Percentiles rank a stretch among this genome's conserved stretches.
Conservation (phyloP, 306 rosid genomes). For the Cicer arietinum region DNA sequence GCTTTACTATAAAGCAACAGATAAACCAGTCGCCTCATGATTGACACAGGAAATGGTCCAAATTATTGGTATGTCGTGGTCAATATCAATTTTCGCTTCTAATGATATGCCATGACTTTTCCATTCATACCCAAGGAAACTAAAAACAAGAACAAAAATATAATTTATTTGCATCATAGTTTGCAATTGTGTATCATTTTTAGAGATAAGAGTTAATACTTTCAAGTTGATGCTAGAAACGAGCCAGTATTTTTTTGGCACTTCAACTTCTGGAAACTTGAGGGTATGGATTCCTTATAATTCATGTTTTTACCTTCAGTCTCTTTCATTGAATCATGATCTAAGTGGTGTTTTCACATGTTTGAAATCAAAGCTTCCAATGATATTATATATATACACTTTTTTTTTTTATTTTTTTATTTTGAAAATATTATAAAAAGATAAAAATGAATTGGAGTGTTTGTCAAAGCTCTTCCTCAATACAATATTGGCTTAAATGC, state of each 20-base stretch:
- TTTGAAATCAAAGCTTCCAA: conserved; percentile 2
- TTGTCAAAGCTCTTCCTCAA: too few species aligned
- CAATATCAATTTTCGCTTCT: conserved; percentile 36
- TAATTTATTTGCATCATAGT: conserved; percentile 32
- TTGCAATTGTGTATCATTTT: conserved; percentile 46
- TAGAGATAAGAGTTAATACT: conserved; percentile 40
- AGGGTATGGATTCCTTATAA: conserved; percentile 46
- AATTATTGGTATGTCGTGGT: conserved; percentile 48
- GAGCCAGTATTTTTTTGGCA: conserved; percentile 75
- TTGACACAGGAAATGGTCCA: conserved; percentile 37
- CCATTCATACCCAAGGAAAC: conserved; percentile 43
- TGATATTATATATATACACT: too few species aligned
- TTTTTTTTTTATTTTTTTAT: too few species aligned
- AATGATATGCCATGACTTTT: conserved; percentile 50
- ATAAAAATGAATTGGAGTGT: too few species aligned
- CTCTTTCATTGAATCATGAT: neutral
- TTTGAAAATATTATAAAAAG: too few species aligned
- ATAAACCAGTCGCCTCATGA: conserved; percentile 65
- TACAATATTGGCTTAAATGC: too few species aligned
- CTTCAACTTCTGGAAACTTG: conserved; percentile 55
- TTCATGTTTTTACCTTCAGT: conserved; percentile 17
- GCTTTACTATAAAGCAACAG: conserved; percentile 81
- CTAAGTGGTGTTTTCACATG: conserved; percentile 27
- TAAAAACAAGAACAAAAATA: conserved; percentile 3
- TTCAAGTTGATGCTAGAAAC: conserved; percentile 59